phyloP scores from a whole-genome alignment of 306 rosid species.

The Dicorynia guianensis region DNA sequence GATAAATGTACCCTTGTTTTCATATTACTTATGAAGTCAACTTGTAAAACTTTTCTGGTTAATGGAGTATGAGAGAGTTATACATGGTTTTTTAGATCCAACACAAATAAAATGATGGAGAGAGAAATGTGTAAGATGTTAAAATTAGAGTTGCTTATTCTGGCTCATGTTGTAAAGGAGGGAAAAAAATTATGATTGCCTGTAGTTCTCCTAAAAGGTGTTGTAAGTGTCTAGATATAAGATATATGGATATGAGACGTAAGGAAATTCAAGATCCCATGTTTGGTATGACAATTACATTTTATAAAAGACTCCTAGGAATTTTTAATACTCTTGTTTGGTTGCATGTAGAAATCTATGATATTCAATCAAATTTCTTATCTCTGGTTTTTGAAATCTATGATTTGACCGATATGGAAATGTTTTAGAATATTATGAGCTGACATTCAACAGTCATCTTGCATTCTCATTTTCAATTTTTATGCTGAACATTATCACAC shows the following conservation, averaged over 20 bases:
- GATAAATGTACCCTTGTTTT: not conserved
- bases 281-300: not conserved
- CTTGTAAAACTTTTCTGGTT: not conserved
- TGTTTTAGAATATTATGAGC: constrained; percentile 1
- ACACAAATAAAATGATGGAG: no score
- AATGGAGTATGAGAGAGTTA: not conserved
- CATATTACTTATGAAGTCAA: not conserved
- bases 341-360: not conserved
- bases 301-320: not conserved
- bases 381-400: not conserved
- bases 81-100: not conserved
- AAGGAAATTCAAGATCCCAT: not conserved
- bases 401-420: constrained; percentile 9
- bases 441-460: not conserved
- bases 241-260: not conserved
- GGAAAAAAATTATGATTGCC: not conserved
- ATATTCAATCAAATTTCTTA: not conserved
- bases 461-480: not conserved
- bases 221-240: not conserved
- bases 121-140: not conserved
- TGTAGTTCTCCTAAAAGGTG: not conserved
- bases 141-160: not conserved
- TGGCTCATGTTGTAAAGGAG: not conserved
- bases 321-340: not conserved
- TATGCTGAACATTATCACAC: no score